Evolutionary conservation across 2,329 filamentous ascomycete species (phyloP).

Genomic region (Beauveria sp.): DNA sequence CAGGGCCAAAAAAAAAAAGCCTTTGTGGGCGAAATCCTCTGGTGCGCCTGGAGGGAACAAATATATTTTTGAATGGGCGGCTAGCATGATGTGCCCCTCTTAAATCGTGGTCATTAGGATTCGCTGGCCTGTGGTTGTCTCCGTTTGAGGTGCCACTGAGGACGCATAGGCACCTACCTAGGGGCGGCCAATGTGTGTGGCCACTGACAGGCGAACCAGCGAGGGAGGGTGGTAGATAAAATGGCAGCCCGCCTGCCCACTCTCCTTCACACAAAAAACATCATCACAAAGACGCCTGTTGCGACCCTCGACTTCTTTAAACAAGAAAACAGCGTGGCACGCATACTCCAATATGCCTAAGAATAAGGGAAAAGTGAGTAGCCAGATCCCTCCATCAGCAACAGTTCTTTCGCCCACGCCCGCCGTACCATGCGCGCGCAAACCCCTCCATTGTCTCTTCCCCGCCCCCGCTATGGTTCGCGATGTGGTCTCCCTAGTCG

Average conservation of each 20-base stretch:
- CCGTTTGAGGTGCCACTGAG: background rate
- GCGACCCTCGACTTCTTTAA: background rate
- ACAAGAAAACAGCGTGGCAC: background rate
- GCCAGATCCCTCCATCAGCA: background rate
- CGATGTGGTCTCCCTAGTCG: background rate
- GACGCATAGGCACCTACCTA: background rate
- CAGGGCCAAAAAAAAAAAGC: background rate
- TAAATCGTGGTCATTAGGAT: background rate
- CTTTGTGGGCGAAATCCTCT: background rate
- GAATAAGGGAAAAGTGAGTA: slow-evolving; percentile 95
- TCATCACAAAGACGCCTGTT: slow-evolving; percentile 10
- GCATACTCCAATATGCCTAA: slow-evolving; percentile 67
- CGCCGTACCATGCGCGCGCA: slow-evolving; percentile 4
- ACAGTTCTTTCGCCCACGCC: background rate
- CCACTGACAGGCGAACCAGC: background rate
- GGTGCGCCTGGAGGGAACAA: background rate
- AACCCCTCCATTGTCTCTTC: slow-evolving; percentile 12
- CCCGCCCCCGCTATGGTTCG: slow-evolving; percentile 14
- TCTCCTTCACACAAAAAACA: slow-evolving; percentile 10
- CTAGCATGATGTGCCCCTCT: slow-evolving; percentile 1
- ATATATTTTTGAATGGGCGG: background rate
- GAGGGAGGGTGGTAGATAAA: background rate
- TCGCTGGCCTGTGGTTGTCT: background rate
- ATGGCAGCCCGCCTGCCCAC: slow-evolving; percentile 9
- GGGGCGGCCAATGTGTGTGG: background rate